Conservation (phyloP, 768 basidiomycete species). For the Pseudohyphozyma bogoriensis region DNA sequence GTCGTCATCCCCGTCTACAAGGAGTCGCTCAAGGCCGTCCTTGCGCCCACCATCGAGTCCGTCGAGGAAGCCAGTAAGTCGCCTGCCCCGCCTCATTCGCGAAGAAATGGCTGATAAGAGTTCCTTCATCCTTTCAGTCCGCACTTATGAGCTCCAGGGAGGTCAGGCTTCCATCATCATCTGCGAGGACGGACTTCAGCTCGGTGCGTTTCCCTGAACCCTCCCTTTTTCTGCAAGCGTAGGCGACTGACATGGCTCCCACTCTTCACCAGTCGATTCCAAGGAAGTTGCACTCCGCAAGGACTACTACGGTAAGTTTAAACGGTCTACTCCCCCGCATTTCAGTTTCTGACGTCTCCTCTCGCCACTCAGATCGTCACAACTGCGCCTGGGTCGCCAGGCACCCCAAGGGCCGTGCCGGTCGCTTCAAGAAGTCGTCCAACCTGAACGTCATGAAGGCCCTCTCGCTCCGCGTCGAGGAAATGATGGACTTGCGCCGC, state of each 20-base stretch:
- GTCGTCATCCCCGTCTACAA: constrained; percentile 32
- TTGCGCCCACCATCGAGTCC: constrained; percentile 31
- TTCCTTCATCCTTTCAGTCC: no score
- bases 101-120: not conserved
- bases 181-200: constrained; percentile 73
- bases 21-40: constrained; percentile 31
- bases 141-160: constrained; percentile 65
- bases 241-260: no score
- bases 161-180: constrained; percentile 67
- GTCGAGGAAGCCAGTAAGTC: constrained; percentile 18
- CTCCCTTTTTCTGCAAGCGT: no score
- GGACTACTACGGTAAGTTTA: constrained; percentile 65
- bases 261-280: no score
- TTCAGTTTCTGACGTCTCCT: no score
- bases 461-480: constrained; percentile 55
- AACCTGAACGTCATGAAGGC: constrained; percentile 61
- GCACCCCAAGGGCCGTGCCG: constrained; percentile 58
- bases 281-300: constrained; percentile 58
- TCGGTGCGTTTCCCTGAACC: no score
- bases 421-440: constrained; percentile 85
- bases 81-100: not conserved
- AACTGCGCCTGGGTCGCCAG: constrained; percentile 75
- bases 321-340: no score
- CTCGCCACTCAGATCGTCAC: no score
- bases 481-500: constrained; percentile 40